These are phyloP conservation scores for Dalbergia oliveri DNA, from an alignment of 306 rosid species.

Conservation along the genomic window DNA sequence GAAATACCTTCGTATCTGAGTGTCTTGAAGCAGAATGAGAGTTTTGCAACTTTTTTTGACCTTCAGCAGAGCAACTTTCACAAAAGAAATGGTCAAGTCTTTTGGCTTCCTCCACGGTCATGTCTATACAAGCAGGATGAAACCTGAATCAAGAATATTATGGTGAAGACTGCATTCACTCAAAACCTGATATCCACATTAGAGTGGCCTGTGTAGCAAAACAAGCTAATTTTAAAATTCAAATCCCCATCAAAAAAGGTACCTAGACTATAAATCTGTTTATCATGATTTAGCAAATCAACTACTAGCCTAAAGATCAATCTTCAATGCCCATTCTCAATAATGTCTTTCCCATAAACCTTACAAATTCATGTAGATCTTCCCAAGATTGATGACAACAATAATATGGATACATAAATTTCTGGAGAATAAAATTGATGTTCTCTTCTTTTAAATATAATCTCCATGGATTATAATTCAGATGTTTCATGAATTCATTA, in stretches of 20 bases:
- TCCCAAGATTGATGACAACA: slow-evolving; percentile 25
- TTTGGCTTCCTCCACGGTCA: slow-evolving; percentile 92
- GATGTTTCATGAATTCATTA: slow-evolving; percentile 17
- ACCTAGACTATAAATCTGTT: slow-evolving; percentile 5
- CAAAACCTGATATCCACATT: slow-evolving; percentile 32
- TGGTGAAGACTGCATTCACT: slow-evolving; percentile 53
- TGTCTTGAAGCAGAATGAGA: slow-evolving; percentile 72
- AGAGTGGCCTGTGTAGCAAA: slow-evolving; percentile 24
- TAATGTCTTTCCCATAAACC: slow-evolving; percentile 33
- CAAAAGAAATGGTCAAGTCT: slow-evolving; percentile 93
- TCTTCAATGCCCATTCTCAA: slow-evolving; percentile 32
- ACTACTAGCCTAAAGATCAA: slow-evolving; percentile 31
- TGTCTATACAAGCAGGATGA: slow-evolving; percentile 99
- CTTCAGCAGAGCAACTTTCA: slow-evolving; percentile 89
- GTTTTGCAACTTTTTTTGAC: slow-evolving; percentile 89
- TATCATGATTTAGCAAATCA: slow-evolving; percentile 25
- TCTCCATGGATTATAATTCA: background rate
- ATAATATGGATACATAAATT: background rate
- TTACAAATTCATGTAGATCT: slow-evolving; percentile 30
- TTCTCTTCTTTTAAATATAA: background rate
- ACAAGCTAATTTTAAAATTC: slow-evolving; percentile 21
- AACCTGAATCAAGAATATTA: slow-evolving; percentile 83
- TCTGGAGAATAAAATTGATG: slow-evolving; percentile 1
- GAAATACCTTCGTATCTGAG: slow-evolving; percentile 83
- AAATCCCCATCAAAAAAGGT: slow-evolving; percentile 10